Evolutionary conservation across 768 basidiomycete species (phyloP), one percentile per base, ranked within the genome.

Genomic region (Terana coerulea): DNA sequence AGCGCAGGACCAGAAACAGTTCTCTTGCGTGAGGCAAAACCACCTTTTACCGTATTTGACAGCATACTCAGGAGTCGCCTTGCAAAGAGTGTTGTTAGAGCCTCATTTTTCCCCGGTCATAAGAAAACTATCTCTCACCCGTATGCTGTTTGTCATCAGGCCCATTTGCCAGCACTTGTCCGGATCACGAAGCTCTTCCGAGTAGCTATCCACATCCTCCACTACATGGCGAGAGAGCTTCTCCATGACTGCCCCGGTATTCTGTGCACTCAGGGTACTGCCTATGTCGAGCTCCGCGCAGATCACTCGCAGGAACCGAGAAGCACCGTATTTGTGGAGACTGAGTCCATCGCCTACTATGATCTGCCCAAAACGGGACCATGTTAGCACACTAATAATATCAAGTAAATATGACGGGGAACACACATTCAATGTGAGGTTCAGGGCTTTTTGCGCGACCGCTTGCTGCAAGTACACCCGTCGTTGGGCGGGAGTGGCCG

Each of bases 21-120:
- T n/a, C 35, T 55, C 55, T 43, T 62, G 62, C 3, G 60, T 21
- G 52, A 67, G 62, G 17, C 62, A 64, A 47, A 63, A 70, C 49
- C 59, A 62, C 28, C 66, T 17, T 14, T 25, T 33, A 19, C 41
- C 50, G 26, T 44, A 43, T 17, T 45, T 51, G 17, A 17, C 21
- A 10, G 50, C 50, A 3, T n/a, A 15, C 33, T 26, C 19, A n/a
- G 50, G 31, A 12, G 41, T 19, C n/a, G 30, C 12, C 21, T 28
- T 19, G 24, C 10, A 15, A 15, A n/a, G 11, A 29, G 37, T 39
- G n/a, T n/a, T n/a, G n/a, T n/a, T n/a, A n/a, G n/a, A 40, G n/a
- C 9, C n/a, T 9, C 39, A 17, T 19, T 40, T 15, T 17, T 22
- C n/a, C 7, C n/a, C 9, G 9, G n/a, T n/a, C n/a, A n/a, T n/a